Percentiles rank a stretch among this genome's conserved stretches.
Conservation (phyloP, 2,329 filamentous ascomycete species). For the Acephala macrosclerotiorum region DNA sequence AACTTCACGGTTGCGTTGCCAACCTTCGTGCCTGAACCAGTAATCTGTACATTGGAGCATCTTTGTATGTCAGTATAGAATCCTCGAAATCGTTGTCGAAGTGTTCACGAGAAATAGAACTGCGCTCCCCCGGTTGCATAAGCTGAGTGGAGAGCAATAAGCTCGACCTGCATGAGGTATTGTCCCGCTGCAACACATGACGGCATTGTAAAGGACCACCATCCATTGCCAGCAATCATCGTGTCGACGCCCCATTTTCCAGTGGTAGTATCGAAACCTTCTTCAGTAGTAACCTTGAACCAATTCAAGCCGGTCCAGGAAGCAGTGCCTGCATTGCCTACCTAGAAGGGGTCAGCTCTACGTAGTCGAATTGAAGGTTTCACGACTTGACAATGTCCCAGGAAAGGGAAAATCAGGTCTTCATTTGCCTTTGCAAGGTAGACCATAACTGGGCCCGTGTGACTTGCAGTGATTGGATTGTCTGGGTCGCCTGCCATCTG, state of each 20-base stretch:
- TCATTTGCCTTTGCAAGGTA: conserved; percentile 52
- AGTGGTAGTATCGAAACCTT: conserved; percentile 33
- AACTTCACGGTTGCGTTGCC: conserved; percentile 52
- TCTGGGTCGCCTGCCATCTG: conserved; percentile 53
- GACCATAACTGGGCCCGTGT: conserved; percentile 53
- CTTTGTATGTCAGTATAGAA: conserved; percentile 37
- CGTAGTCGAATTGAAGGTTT: background rate
- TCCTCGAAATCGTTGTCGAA: conserved; percentile 38
- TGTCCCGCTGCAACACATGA: conserved; percentile 59
- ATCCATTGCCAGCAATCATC: conserved; percentile 47
- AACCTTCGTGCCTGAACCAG: conserved; percentile 51
- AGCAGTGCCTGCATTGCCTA: conserved; percentile 46
- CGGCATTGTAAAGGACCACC: conserved; percentile 58
- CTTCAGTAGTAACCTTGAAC: conserved; percentile 60
- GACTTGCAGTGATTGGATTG: conserved; percentile 55
- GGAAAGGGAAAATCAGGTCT: background rate
- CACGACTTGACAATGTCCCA: background rate
- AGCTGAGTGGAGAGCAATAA: conserved; percentile 59
- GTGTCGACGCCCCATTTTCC: conserved; percentile 39
- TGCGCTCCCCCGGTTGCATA: conserved; percentile 41
- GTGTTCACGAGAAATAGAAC: conserved; percentile 41
- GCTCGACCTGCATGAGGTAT: conserved; percentile 62
- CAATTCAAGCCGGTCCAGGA: conserved; percentile 33
- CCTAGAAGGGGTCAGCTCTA: conserved; percentile 36
- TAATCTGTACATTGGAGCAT: conserved; percentile 55